Conservation (phyloP, 2,329 filamentous ascomycete genomes). For the Penicillium sp. region DNA sequence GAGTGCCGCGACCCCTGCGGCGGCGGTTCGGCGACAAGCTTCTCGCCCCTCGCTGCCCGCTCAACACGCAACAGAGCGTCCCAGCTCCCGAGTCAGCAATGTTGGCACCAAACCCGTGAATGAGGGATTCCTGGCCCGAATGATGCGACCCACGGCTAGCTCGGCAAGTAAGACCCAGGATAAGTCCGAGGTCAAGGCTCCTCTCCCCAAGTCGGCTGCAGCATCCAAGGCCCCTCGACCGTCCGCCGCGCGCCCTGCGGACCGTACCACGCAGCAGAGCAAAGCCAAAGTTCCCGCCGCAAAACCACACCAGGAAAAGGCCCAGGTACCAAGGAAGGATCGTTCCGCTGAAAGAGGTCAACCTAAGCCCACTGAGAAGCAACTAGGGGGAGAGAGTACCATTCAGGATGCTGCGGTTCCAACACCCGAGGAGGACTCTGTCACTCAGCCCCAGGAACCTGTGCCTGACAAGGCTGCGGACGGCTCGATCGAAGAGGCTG, state of each 20-base stretch:
- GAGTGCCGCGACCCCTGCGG: constrained; percentile 18
- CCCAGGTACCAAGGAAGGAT: constrained; percentile 11
- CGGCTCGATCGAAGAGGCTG: not conserved
- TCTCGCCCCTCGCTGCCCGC: constrained; percentile 28
- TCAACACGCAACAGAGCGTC: constrained; percentile 29
- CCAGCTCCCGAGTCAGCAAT: constrained; percentile 39
- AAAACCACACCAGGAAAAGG: constrained; percentile 19
- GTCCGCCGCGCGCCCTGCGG: constrained; percentile 20
- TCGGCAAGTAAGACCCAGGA: constrained; percentile 47
- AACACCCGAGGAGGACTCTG: constrained; percentile 8
- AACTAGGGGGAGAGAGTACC: constrained; percentile 20
- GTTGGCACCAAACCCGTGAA: constrained; percentile 35
- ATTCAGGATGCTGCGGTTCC: constrained; percentile 4
- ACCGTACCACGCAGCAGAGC: constrained; percentile 11
- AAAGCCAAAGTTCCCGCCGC: constrained; percentile 15
- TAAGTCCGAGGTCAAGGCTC: constrained; percentile 38
- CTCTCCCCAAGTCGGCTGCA: constrained; percentile 22
- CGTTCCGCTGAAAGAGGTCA: constrained; percentile 2
- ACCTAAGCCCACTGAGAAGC: constrained; percentile 2
- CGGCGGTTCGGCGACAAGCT: constrained; percentile 26
- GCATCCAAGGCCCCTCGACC: constrained; percentile 18
- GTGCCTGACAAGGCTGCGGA: constrained; percentile 8
- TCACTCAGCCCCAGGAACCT: constrained; percentile 1
- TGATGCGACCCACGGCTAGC: constrained; percentile 49
- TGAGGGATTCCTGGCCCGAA: constrained; percentile 45